These are phyloP conservation scores for Geum urbanum DNA, from an alignment of 306 rosid genomes.

Conservation along the genomic window DNA sequence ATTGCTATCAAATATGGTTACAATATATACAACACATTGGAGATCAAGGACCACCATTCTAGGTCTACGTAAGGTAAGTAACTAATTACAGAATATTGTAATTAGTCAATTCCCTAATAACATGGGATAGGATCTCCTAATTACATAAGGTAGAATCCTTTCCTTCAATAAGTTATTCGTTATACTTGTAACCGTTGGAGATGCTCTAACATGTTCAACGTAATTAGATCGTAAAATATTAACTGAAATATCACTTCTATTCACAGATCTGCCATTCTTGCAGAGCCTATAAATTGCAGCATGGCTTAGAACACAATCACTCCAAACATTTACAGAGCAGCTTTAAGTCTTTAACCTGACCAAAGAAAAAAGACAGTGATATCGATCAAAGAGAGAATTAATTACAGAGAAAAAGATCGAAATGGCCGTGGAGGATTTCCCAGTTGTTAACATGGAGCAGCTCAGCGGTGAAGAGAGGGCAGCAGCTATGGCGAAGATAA, in stretches of 20 bases:
- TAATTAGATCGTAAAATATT: not conserved
- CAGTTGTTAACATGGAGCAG: conserved; percentile 70
- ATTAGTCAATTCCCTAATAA: no score
- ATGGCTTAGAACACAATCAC: not conserved
- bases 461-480: conserved; percentile 60
- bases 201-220: no score
- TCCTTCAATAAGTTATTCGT: no score
- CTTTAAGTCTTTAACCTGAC: no score
- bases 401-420: conserved; percentile 13
- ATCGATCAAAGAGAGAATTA: not conserved
- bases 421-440: conserved; percentile 43
- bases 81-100: no score
- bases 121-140: no score
- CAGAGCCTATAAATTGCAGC: conserved; percentile 52
- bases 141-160: no score
- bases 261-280: conserved; percentile 9
- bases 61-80: no score
- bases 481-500: conserved; percentile 54
- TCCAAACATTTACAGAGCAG: conserved; percentile 13
- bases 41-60: no score
- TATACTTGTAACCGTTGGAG: no score
- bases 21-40: no score
- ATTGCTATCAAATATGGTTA: no score
- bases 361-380: not conserved
- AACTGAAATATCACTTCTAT: not conserved